These are phyloP conservation scores for Ustanciosporium gigantosporum DNA, from an alignment of 1,284 basidiomycete species.

Conservation along the genomic window DNA sequence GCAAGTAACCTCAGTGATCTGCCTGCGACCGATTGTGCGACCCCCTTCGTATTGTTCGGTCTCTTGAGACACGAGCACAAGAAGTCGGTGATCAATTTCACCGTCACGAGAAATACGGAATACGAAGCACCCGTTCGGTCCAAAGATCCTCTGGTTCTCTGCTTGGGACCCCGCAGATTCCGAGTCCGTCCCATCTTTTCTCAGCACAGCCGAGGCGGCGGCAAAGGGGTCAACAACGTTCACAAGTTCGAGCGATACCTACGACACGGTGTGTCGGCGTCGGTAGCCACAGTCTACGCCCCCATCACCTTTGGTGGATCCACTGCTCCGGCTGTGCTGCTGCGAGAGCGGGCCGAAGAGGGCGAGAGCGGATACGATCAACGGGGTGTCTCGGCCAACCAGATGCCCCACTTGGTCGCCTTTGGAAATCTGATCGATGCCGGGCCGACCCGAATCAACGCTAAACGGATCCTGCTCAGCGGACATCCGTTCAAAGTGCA, in stretches of 20 bases:
- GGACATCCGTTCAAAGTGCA: conserved; percentile 97
- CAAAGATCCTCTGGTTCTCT: conserved; percentile 89
- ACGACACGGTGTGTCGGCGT: conserved; percentile 72
- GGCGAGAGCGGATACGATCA: conserved; percentile 55
- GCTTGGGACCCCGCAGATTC: conserved; percentile 84
- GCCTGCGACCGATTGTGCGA: conserved; percentile 36
- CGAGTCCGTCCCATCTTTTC: conserved; percentile 85
- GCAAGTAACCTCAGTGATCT: conserved; percentile 2
- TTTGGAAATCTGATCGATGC: conserved; percentile 85
- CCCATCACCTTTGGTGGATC: conserved; percentile 81
- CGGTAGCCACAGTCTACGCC: conserved; percentile 75
- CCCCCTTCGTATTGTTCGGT: conserved; percentile 77
- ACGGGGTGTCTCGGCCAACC: conserved; percentile 49
- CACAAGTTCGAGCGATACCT: conserved; percentile 97
- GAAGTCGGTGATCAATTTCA: conserved; percentile 88
- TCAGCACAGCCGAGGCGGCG: conserved; percentile 76
- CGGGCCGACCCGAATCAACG: conserved; percentile 79
- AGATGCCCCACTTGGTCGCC: conserved; percentile 74
- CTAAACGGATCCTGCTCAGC: conserved; percentile 89
- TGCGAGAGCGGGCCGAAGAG: conserved; percentile 35
- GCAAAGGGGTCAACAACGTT: conserved; percentile 89
- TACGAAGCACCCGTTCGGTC: conserved; percentile 84
- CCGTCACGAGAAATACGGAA: conserved; percentile 92
- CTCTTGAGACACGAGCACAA: conserved; percentile 96
- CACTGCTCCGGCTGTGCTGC: conserved; percentile 50